Percentiles rank a stretch among this genome's conserved stretches.
Conservation (phyloP, 129 eudicot genomes). For the Lactuca sativa region DNA sequence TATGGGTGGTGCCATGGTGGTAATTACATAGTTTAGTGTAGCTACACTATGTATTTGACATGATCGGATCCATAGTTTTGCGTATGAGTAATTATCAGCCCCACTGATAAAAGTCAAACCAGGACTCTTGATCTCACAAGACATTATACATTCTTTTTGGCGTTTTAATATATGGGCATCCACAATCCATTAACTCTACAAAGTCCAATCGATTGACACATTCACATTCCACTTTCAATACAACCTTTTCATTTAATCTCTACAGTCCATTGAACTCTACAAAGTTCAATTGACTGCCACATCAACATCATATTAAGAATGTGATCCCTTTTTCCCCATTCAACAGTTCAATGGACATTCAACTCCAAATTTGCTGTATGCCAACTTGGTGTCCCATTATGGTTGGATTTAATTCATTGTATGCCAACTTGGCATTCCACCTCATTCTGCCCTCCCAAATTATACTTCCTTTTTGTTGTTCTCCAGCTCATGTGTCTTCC, state of each 20-base stretch:
- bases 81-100: conserved; percentile 11
- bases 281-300: not conserved
- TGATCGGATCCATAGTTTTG: conserved; percentile 11
- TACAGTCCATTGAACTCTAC: too few relatives aligned
- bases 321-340: too few relatives aligned
- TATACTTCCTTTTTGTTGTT: not conserved
- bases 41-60: conserved; percentile 4
- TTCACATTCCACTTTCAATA: too few relatives aligned
- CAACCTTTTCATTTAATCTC: too few relatives aligned
- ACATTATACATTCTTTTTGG: not conserved
- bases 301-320: not conserved
- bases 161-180: not conserved
- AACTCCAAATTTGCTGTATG: not conserved
- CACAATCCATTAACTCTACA: not conserved
- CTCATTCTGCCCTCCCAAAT: not conserved
- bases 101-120: conserved; percentile 17
- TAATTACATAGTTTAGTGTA: conserved; percentile 8
- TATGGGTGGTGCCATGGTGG: not conserved
- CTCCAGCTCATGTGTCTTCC: conserved; percentile 7
- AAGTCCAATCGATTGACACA: too few relatives aligned
- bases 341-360: not conserved
- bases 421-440: not conserved
- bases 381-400: not conserved
- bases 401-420: not conserved
- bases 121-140: conserved; percentile 4